Base-by-base conservation (phyloP, 176 grass and related monocot species). In the Chrysopogon serrulatus region DNA sequence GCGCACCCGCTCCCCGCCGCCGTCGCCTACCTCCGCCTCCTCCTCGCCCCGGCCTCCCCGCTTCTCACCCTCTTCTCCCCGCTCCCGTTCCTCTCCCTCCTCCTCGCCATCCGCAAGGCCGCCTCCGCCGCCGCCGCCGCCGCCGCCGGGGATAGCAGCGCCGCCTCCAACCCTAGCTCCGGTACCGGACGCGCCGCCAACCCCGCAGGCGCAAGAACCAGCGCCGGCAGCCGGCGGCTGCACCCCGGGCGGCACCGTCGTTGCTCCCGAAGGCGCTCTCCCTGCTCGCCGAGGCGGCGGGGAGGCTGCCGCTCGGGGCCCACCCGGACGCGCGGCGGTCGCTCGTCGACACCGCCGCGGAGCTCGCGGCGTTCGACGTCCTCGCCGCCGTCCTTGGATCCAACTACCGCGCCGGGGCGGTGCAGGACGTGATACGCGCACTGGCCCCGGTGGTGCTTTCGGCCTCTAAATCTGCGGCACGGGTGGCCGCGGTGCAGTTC, bases 1-100 rank as follows among this genome's bases (percentile, higher is more conserved):
- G 62, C 68, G 19, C 86, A 90, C 59, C 68, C 85, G 27, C 64
- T 92, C 70, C 82, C 83, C 68, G 87, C 90, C 33, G 35, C 62
- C 32, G 74, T 79, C 14, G 69, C 83, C 76, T 91, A 87, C 80
- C 92, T 93, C 86, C 69, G 80, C 67, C 86, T 87, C 86, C 84
- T 85, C 26, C 86, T 90, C 47, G 61, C 82, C 35, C 79, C 88
- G 57, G 77, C 63, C 6, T 87, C 86, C 75, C 85, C 90, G 17
- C 83, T 89, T 42, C 82, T 84, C 35, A 86, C 90, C 19, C 78
- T 95, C 78, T 92, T 95, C 68, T 87, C 84, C 32, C 92, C 81
- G 24, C 78, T 93, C 14, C 79, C 89, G 21, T 93, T 95, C 81
- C 87, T 98, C 71, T 93, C 92, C 74, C 75, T 98, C 44, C 92